Conservation (phyloP, 2,329 filamentous ascomycete species). For the Calonectria pteridis region DNA sequence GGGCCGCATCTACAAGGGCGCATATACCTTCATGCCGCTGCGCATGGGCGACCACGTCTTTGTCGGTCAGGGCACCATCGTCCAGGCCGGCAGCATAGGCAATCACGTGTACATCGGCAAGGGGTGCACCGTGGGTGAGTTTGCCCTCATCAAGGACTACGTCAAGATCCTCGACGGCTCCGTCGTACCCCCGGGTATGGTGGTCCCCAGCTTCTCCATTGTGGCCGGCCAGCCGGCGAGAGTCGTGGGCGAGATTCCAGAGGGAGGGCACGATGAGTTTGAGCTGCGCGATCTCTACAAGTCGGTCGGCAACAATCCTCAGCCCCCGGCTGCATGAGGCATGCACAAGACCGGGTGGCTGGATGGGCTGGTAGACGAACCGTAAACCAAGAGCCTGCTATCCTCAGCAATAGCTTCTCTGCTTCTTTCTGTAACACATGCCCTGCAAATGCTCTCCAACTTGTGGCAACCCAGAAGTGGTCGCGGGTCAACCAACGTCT, state of each 20-base stretch:
- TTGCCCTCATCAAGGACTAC: conserved; percentile 94
- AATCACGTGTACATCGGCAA: conserved; percentile 89
- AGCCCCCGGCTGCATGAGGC: conserved; percentile 46
- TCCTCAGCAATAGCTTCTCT: not conserved
- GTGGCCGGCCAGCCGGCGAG: conserved; percentile 87
- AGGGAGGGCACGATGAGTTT: conserved; percentile 75
- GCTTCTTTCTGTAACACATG: not conserved
- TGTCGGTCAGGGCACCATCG: conserved; percentile 78
- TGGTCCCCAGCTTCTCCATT: conserved; percentile 91
- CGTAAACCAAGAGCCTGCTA: not conserved
- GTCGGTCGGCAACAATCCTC: conserved; percentile 70
- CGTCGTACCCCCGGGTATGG: conserved; percentile 88
- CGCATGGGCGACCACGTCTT: conserved; percentile 96
- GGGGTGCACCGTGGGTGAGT: conserved; percentile 82
- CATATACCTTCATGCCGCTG: conserved; percentile 86
- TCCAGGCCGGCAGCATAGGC: conserved; percentile 87
- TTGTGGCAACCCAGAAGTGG: not conserved
- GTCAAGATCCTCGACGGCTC: conserved; percentile 88
- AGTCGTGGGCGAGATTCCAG: conserved; percentile 84
- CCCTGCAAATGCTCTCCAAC: not conserved
- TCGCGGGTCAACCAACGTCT: not conserved
- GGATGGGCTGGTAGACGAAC: not conserved
- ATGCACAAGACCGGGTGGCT: not conserved
- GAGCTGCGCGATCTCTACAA: conserved; percentile 75
- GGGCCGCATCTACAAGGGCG: conserved; percentile 82